phyloP scores from a whole-genome alignment of 345 rosid species.

The Odontarrhena argentea region DNA sequence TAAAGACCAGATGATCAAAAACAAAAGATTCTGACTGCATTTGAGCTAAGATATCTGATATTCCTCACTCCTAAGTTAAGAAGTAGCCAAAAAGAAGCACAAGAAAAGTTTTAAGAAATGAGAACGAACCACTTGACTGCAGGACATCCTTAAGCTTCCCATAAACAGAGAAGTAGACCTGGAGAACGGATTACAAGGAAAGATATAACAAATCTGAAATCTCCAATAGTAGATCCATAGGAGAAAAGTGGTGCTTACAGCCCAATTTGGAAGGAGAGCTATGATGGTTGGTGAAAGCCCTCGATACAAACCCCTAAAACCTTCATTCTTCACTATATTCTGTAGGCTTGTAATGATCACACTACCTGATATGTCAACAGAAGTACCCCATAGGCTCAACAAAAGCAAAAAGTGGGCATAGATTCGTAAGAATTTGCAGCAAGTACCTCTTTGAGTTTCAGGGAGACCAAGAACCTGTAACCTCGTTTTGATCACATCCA shows the following conservation, averaged over 20 bases:
- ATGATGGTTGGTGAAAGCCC: conserved; percentile 94
- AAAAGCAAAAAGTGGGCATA: no score
- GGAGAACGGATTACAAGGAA: conserved; percentile 23
- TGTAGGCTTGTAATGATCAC: conserved; percentile 69
- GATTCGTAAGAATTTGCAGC: no score
- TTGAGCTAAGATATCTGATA: not conserved
- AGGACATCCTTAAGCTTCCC: conserved; percentile 69
- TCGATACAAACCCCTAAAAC: conserved; percentile 80
- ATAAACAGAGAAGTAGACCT: conserved; percentile 92
- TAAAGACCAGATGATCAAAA: conserved; percentile 6
- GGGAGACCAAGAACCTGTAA: conserved; percentile 92
- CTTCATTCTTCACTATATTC: conserved; percentile 68
- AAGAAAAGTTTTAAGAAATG: not conserved
- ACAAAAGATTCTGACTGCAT: not conserved
- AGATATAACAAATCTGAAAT: not conserved
- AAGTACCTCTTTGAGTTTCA: conserved; percentile 58
- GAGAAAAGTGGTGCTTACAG: conserved; percentile 57
- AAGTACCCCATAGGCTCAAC: no score
- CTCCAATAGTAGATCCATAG: not conserved
- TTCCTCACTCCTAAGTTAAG: no score
- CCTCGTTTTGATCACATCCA: conserved; percentile 97
- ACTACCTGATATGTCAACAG: conserved; percentile 56
- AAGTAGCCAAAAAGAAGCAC: no score
- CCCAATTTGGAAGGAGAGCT: conserved; percentile 97
- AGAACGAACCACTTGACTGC: conserved; percentile 70